phyloP scores from a whole-genome alignment of 768 basidiomycete genomes.

The Asterophora lycoperdoides region DNA sequence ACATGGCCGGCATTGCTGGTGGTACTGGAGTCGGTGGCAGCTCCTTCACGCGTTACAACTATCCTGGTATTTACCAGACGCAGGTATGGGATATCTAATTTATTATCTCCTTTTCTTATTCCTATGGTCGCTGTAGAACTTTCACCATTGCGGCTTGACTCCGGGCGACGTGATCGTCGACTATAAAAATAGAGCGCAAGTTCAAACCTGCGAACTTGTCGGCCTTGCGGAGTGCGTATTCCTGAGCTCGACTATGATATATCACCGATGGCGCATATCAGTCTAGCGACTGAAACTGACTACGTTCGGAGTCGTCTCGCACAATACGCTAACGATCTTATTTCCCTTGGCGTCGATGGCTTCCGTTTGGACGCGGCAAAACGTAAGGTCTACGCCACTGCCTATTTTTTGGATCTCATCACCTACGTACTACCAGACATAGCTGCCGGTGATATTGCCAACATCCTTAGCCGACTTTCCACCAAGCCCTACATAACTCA shows the following conservation, averaged over 20 bases:
- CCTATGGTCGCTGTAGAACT: slow-evolving; percentile 33
- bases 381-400: slow-evolving; percentile 31
- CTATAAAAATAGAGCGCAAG: slow-evolving; percentile 49
- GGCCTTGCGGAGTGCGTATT: slow-evolving; percentile 47
- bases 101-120: slow-evolving; percentile 5
- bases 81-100: slow-evolving; percentile 35
- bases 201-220: slow-evolving; percentile 52
- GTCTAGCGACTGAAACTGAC: slow-evolving; percentile 59
- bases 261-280: slow-evolving; percentile 14
- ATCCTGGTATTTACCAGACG: slow-evolving; percentile 44
- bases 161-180: slow-evolving; percentile 50
- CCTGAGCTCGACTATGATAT: not conserved
- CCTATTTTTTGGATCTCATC: not conserved
- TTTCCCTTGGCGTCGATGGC: slow-evolving; percentile 60
- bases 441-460: slow-evolving; percentile 44
- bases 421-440: slow-evolving; percentile 41
- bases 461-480: slow-evolving; percentile 45
- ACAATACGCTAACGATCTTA: slow-evolving; percentile 52
- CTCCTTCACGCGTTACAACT: slow-evolving; percentile 49
- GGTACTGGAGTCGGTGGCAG: slow-evolving; percentile 49
- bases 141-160: slow-evolving; percentile 61
- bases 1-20: slow-evolving; percentile 52
- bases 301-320: slow-evolving; percentile 55
- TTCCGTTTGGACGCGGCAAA: slow-evolving; percentile 64
- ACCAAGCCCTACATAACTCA: slow-evolving; percentile 55